Conservation (phyloP, 78 protist genomes). For the Cavenderia fasciculata region DNA sequence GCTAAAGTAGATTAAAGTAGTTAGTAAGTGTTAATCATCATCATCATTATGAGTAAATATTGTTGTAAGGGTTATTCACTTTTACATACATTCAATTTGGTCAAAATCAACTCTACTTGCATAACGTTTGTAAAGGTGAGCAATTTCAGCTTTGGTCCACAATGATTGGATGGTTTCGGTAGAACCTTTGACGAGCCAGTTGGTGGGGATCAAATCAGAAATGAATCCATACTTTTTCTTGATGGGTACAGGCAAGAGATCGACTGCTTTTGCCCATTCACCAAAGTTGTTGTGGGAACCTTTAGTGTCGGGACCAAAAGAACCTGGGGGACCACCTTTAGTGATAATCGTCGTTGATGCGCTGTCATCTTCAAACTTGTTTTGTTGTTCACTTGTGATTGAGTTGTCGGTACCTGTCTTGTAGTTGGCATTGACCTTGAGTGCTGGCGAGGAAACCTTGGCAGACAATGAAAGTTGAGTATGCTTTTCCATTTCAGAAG, state of each 20-base stretch:
- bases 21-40: too few relatives aligned
- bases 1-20: too few relatives aligned
- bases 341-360: not conserved
- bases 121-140: too few relatives aligned
- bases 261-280: constrained; percentile 6
- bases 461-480: not conserved
- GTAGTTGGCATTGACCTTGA: not conserved
- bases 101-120: too few relatives aligned
- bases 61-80: too few relatives aligned
- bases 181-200: not conserved
- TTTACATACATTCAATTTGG: too few relatives aligned
- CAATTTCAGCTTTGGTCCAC: not conserved
- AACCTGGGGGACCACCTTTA: constrained; percentile 29
- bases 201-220: not conserved
- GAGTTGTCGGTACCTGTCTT: too few relatives aligned
- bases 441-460: not conserved
- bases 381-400: not conserved
- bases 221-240: not conserved
- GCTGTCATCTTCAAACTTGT: not conserved
- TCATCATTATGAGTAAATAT: too few relatives aligned
- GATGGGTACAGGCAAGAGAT: not conserved
- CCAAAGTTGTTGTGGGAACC: not conserved
- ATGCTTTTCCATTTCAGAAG: not conserved
- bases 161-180: not conserved
- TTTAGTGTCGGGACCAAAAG: not conserved